phyloP scores from a whole-genome alignment of 164 flowering plant genomes.

The Macadamia integrifolia region DNA sequence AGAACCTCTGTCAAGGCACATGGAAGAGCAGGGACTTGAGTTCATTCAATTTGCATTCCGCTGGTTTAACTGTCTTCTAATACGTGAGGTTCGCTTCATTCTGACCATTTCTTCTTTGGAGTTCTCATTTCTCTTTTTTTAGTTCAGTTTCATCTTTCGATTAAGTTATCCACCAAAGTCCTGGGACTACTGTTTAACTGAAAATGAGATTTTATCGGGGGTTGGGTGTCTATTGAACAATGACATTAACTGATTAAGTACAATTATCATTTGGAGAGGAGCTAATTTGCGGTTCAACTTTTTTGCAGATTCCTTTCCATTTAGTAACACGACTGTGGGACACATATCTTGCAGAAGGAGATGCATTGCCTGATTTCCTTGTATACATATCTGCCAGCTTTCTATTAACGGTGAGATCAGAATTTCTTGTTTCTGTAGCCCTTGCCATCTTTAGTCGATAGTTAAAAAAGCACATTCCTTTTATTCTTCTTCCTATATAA shows the following conservation, averaged over 20 bases:
- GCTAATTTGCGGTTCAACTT: slow-evolving; percentile 5
- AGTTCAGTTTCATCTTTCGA: not conserved
- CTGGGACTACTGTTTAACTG: not conserved
- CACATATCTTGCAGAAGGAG: slow-evolving; percentile 99
- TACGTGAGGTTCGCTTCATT: slow-evolving; percentile 74
- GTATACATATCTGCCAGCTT: slow-evolving; percentile 95
- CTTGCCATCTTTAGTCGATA: too few species aligned
- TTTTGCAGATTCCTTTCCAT: slow-evolving; percentile 72
- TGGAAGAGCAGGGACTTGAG: slow-evolving; percentile 94
- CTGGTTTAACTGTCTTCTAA: slow-evolving; percentile 97
- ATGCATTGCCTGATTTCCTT: slow-evolving; percentile 95
- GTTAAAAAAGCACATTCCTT: too few species aligned
- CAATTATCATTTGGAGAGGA: not conserved
- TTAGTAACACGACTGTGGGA: slow-evolving; percentile 97
- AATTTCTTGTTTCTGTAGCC: not conserved
- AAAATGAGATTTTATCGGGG: too few species aligned
- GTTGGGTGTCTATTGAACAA: not conserved
- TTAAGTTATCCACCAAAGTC: too few species aligned
- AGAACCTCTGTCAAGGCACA: slow-evolving; percentile 97
- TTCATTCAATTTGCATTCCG: slow-evolving; percentile 99
- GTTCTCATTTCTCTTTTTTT: not conserved
- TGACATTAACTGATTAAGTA: not conserved
- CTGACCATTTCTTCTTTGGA: not conserved
- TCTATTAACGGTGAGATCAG: slow-evolving; percentile 70
- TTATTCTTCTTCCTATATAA: too few species aligned